Evolutionary conservation across 2,329 filamentous ascomycete genomes (phyloP).

Genomic region (Pseudopyrenochaeta lycopersici): DNA sequence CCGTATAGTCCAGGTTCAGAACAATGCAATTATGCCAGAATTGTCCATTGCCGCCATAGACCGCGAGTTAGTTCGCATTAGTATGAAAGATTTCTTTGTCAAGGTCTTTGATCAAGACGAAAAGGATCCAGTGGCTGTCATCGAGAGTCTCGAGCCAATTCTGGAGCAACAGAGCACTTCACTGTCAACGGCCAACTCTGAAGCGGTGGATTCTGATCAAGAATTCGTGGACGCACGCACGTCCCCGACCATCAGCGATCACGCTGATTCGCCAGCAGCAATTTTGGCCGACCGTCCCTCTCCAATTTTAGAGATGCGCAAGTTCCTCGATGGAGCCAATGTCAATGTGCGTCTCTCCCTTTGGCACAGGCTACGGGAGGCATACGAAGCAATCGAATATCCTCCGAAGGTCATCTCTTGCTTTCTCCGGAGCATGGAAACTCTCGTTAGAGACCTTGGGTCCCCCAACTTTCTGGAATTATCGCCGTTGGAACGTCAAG

Average conservation of each 20-base stretch:
- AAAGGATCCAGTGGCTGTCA: slow-evolving; percentile 82
- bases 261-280: slow-evolving; percentile 8
- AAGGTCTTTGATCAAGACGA: slow-evolving; percentile 86
- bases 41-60: slow-evolving; percentile 85
- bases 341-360: slow-evolving; percentile 85
- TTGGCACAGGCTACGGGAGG: slow-evolving; percentile 90
- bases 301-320: slow-evolving; percentile 76
- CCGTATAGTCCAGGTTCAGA: slow-evolving; percentile 71
- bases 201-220: slow-evolving; percentile 14
- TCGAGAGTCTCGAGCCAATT: slow-evolving; percentile 91
- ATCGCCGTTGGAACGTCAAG: slow-evolving; percentile 70
- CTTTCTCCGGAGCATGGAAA: slow-evolving; percentile 83
- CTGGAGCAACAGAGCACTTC: slow-evolving; percentile 68
- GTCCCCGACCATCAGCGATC: slow-evolving; percentile 18
- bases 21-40: slow-evolving; percentile 89
- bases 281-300: slow-evolving; percentile 24
- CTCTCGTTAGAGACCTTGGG: slow-evolving; percentile 76
- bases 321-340: slow-evolving; percentile 82
- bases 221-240: slow-evolving; percentile 11
- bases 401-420: slow-evolving; percentile 89
- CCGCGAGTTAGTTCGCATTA: slow-evolving; percentile 88
- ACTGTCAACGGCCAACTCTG: slow-evolving; percentile 1
- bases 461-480: slow-evolving; percentile 64
- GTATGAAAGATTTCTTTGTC: slow-evolving; percentile 95
- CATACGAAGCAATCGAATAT: slow-evolving; percentile 86